Evolutionary conservation across 2,329 filamentous ascomycete species (phyloP).

Genomic region (Colletotrichum theobromicola): DNA sequence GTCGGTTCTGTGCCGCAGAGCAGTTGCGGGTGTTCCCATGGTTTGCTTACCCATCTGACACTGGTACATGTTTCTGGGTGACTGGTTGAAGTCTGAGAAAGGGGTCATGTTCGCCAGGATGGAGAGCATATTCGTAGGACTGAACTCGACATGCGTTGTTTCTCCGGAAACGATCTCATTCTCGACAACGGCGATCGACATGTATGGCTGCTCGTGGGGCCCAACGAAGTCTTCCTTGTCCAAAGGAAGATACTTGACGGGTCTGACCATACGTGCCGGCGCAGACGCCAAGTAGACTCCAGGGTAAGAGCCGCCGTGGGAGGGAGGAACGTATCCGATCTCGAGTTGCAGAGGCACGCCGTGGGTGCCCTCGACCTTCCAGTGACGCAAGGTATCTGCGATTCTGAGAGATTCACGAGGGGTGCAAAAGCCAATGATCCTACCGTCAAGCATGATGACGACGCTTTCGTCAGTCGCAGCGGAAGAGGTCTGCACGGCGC

Average conservation of each 20-base stretch:
- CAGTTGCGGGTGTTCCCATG: conserved; percentile 94
- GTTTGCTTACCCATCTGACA: conserved; percentile 99
- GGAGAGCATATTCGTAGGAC: conserved; percentile 95
- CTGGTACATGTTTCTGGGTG: conserved; percentile 98
- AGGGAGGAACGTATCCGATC: conserved; percentile 88
- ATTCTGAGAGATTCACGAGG: conserved; percentile 83
- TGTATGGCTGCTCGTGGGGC: conserved; percentile 95
- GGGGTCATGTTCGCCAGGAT: conserved; percentile 99
- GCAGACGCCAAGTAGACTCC: conserved; percentile 93
- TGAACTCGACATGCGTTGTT: conserved; percentile 91
- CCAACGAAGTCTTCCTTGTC: conserved; percentile 89
- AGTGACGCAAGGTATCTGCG: conserved; percentile 86
- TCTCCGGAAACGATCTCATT: conserved; percentile 86
- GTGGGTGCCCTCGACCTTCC: conserved; percentile 91
- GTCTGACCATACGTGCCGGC: conserved; percentile 84
- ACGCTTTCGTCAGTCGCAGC: conserved; percentile 84
- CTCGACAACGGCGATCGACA: conserved; percentile 94
- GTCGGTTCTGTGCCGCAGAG: conserved; percentile 86
- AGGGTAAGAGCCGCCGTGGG: conserved; percentile 91
- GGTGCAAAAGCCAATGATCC: conserved; percentile 87
- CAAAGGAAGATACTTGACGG: conserved; percentile 89
- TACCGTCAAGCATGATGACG: conserved; percentile 88
- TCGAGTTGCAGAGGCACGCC: conserved; percentile 84
- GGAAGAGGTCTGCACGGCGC: conserved; percentile 76
- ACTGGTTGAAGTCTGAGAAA: conserved; percentile 99